Evolutionary conservation across 768 basidiomycete genomes (phyloP).

Genomic region (Calocybe gangraenosa): DNA sequence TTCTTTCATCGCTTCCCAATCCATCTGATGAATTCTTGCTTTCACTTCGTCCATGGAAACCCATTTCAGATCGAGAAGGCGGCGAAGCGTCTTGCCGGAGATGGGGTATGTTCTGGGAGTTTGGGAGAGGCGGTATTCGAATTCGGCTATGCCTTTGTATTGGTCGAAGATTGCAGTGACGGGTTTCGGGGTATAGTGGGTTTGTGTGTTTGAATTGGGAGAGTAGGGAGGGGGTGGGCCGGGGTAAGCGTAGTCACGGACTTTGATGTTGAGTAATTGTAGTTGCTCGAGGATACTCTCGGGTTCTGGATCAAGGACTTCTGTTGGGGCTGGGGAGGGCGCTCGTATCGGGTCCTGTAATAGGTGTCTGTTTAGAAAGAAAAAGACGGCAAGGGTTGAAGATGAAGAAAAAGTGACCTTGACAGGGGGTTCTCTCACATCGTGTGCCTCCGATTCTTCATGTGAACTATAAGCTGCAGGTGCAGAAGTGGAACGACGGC

Average conservation of each 20-base stretch:
- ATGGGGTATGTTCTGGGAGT: conserved; percentile 27
- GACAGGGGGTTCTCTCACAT: too few relatives aligned
- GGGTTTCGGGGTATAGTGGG: conserved; percentile 7
- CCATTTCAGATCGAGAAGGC: conserved; percentile 37
- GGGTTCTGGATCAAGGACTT: conserved; percentile 31
- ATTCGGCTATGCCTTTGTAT: conserved; percentile 31
- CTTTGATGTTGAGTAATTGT: conserved; percentile 29
- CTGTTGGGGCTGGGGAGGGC: conserved; percentile 32
- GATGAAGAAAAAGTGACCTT: conserved; percentile 5
- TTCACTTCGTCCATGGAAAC: conserved; percentile 28
- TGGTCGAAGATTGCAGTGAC: conserved; percentile 36
- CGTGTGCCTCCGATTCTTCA: conserved; percentile 1
- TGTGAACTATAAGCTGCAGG: conserved; percentile 3
- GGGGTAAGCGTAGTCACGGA: conserved; percentile 36
- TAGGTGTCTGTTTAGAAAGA: background rate
- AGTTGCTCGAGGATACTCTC: conserved; percentile 27
- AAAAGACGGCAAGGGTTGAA: too few relatives aligned
- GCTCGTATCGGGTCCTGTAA: conserved; percentile 10
- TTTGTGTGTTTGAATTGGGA: conserved; percentile 1
- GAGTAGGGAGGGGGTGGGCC: conserved; percentile 6
- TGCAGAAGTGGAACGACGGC: conserved; percentile 13
- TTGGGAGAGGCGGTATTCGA: conserved; percentile 33
- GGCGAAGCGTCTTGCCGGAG: conserved; percentile 31
- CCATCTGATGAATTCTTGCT: conserved; percentile 26
- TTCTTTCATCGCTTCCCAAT: conserved; percentile 28